Conservation (phyloP, 345 rosid genomes). For the Lumnitzera racemosa region DNA sequence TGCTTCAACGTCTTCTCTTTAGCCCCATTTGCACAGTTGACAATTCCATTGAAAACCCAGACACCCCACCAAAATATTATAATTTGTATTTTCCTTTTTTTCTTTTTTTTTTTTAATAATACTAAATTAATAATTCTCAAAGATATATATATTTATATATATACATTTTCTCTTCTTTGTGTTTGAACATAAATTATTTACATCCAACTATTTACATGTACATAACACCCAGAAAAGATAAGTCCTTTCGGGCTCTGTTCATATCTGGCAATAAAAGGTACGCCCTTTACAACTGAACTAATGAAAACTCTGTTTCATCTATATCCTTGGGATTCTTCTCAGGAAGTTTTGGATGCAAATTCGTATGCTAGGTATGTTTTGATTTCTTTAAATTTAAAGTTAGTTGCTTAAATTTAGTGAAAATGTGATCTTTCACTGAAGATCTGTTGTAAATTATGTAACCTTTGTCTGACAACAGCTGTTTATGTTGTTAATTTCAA, state of each 20-base stretch:
- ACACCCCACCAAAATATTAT: conserved; percentile 12
- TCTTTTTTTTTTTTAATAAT: conserved; percentile 2
- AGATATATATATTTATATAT: no score
- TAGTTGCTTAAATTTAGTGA: not conserved
- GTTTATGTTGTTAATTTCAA: not conserved
- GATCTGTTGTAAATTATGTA: conserved; percentile 1
- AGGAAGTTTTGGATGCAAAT: conserved; percentile 1
- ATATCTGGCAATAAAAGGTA: conserved; percentile 8
- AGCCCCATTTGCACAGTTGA: conserved; percentile 5
- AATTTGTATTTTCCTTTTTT: conserved; percentile 7
- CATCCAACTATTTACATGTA: conserved; percentile 2
- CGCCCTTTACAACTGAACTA: not conserved
- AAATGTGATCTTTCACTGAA: not conserved
- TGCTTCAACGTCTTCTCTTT: not conserved
- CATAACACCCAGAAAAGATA: conserved; percentile 11
- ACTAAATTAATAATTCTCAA: not conserved
- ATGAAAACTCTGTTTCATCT: not conserved
- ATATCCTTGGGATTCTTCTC: not conserved
- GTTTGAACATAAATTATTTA: no score
- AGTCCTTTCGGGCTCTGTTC: not conserved
- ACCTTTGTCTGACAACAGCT: not conserved
- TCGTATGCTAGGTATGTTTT: conserved; percentile 17
- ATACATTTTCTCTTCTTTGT: no score
- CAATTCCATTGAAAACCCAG: conserved; percentile 1
- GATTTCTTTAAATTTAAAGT: not conserved